Conservation (phyloP, 441 rosid genomes). For the Erodium trifolium region DNA sequence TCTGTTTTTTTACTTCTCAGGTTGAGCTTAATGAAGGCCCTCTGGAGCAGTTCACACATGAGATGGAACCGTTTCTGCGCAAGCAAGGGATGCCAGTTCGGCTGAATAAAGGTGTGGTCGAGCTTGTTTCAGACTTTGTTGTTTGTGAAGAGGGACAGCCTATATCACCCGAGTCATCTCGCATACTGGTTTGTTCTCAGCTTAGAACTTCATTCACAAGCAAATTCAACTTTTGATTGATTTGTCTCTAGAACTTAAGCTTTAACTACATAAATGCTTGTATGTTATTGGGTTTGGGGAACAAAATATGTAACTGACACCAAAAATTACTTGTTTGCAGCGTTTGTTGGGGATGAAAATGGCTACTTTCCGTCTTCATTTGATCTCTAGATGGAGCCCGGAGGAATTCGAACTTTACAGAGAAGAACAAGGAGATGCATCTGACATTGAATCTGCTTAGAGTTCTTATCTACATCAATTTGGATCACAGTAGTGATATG, state of each 20-base stretch:
- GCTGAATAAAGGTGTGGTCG: constrained; percentile 85
- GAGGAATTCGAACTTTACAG: constrained; percentile 67
- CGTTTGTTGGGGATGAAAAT: constrained; percentile 75
- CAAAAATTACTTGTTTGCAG: constrained; percentile 36
- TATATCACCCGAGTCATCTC: constrained; percentile 84
- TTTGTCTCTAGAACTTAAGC: no score
- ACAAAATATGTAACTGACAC: background rate
- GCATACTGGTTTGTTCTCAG: constrained; percentile 58
- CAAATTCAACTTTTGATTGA: background rate
- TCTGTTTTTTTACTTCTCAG: constrained; percentile 27
- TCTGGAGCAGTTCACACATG: constrained; percentile 87
- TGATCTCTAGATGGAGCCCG: constrained; percentile 75
- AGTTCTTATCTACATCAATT: background rate
- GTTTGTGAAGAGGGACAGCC: constrained; percentile 93
- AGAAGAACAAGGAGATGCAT: constrained; percentile 48
- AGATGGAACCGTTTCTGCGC: constrained; percentile 93
- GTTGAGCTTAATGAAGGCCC: constrained; percentile 85
- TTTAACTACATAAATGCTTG: background rate
- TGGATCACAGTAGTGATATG: background rate
- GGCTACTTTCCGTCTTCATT: constrained; percentile 79
- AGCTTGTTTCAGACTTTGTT: constrained; percentile 73
- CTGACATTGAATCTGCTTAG: constrained; percentile 67
- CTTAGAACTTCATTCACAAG: background rate
- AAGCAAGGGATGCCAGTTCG: constrained; percentile 97
- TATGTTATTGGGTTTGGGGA: background rate